Base-by-base conservation (phyloP, 2,329 filamentous ascomycete species). In the Keithomyces neogunnii region DNA sequence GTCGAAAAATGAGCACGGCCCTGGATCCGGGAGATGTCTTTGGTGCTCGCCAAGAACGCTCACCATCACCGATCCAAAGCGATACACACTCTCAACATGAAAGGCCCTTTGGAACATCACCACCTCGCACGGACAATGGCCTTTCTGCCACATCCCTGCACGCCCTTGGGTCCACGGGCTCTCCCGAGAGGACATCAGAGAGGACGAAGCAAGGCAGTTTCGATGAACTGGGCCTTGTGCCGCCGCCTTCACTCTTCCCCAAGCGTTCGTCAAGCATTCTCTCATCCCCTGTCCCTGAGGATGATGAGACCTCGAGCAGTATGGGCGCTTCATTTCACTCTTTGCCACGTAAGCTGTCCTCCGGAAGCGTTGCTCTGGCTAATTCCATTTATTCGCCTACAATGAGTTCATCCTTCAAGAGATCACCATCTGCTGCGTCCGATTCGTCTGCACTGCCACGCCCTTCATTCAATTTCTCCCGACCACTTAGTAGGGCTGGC, bases 401-500 rank as follows among this genome's bases (percentile, higher is more conserved):
- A 48, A 68, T 78, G 52, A 75, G 79, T 13, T 45, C 50, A n/a
- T 75, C 81, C 31, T 80, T 85, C 60, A 80, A 83, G 53, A 80
- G 90, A 61, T 95, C 91, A 1, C 89, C 90, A 2, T 97, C 93
- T 0, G 78, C 89, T 38, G 84, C 84, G 55, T 97, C 92, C 1
- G 89, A 96, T 55, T 80, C 81, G 48, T 95, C 90, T 2, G 77
- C 78, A 8, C 63, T 90, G 36, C 82, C 85, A 10, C 80, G 85
- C 13, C 87, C 89, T 1, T 82, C 87, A 0, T 92, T 95, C 70
- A 97, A 99, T 69, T 97, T 97, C 66, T 97, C 93, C 1, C 81
- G 93, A 43, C 93, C 93, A 0, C 71, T 95, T 54, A 96, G 92
- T 66, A 78, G 85, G 63, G 80, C 83, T 54, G 82, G 82, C 55